Base-by-base conservation (phyloP, 2,329 filamentous ascomycete genomes). In the Penicillium sp. region DNA sequence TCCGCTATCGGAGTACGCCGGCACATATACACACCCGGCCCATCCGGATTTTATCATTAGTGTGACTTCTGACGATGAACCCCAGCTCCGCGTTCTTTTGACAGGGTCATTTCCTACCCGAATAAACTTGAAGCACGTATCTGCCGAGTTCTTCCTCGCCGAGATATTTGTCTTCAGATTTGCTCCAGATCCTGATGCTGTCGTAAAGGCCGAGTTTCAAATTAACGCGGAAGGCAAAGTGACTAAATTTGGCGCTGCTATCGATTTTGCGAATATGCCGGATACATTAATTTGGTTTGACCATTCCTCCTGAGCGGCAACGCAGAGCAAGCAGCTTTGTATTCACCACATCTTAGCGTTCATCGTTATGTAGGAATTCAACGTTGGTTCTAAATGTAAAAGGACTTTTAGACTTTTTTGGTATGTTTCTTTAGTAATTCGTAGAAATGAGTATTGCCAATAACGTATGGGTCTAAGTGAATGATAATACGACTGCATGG, bases 221-320 rank as follows among this genome's bases (percentile, higher is more conserved):
- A 16, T 54, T 5, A 40, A 54, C 30, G 45, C 45, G 16, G 43
- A 54, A 20, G 45, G 52, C 3, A 54, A 47, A 26, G 52, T 54
- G 45, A 20, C 21, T 14, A 26, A 33, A 38, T 54, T 54, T 54
- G 52, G 52, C 21, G 43, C 30, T 26, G 52, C 52, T 42, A 21
- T 54, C 28, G 52, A 54, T 54, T 54, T 48, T 40, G 43, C 30
- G 9, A 20, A 54, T 16, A 54, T 54, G 52, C 52, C 52, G 23
- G 52, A 54, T 20, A 54, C 43, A n/a, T 20, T 54, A 4, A 54
- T 54, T 48, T 54, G 52, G 52, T 54, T 54, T 47, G 52, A 47
- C 7, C 52, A 33, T 48, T 28, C 52, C 14, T 11, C 21, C 30
- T 43, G 20, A 43, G 30, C 16, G n/a, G n/a, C n/a, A n/a, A n/a